Evolutionary conservation across 352 stramenopile species (phyloP), one percentile per base, ranked within the genome.

Genomic region (Phytopythium litorale): DNA sequence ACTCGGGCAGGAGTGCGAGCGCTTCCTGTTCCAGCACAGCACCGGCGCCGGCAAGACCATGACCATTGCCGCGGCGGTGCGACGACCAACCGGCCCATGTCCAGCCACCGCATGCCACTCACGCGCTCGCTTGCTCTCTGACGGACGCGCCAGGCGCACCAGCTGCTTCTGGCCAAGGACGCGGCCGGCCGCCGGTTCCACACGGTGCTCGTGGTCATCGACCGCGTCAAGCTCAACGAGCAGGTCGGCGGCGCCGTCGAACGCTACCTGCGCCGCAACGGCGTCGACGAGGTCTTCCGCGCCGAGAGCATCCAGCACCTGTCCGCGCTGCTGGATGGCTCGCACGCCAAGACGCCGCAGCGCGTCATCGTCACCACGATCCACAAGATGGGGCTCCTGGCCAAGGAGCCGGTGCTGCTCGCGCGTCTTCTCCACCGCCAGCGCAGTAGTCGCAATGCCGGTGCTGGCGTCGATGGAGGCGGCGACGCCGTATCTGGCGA

Each of bases 151-250:
- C 28, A 86, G 76, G 68, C 85, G 1, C 73, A 94, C 38, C 85
- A 92, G 63, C 63, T 94, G 25, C 60, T 94, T 30, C 82, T 81
- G 45, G 68, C 77, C 3, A 75, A 73, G 37, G 83, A 92, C 62
- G 25, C 54, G 6, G 19, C 21, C 3, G 64, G 53, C 0, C 52
- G 70, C 19, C 79, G 79, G 42, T 94, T 92, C 62, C 83, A 93
- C 67, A 92, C 86, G 4, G 63, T 94, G 13, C 68, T 94, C 43
- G 71, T 94, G 64, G 64, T 94, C 49, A 70, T 91, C 46, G 86
- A 94, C 46, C 80, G 86, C 46, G 83, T 94, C n/a, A 92, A 92
- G 51, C 67, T 94, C 49, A 84, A 94, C 53, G 79, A 92, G 32
- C 86, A 94, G 53, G 81, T 93, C 23, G 84, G 86, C 32, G 75